These are phyloP conservation scores for Suhomyces sp. DNA, from an alignment of 805 yeast genomes.

Conservation along the genomic window DNA sequence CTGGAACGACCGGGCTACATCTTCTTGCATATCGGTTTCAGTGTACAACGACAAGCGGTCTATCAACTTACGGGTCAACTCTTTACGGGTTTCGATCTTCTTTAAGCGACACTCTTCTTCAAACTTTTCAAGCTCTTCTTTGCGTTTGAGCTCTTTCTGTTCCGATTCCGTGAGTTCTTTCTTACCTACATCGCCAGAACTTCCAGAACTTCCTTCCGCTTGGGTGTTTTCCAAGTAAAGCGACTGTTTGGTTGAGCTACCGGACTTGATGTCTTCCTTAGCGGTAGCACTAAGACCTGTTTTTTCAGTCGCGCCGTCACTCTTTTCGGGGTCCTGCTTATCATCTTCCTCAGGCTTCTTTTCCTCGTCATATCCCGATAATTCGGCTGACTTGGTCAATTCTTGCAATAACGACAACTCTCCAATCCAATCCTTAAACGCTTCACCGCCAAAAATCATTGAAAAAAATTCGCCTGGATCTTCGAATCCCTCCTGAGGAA, in stretches of 20 bases:
- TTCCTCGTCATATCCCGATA: constrained; percentile 37
- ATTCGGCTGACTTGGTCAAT: constrained; percentile 41
- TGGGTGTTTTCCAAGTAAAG: constrained; percentile 14
- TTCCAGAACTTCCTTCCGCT: background rate
- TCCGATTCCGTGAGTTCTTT: constrained; percentile 34
- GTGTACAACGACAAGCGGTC: constrained; percentile 43
- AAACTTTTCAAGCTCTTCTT: constrained; percentile 55
- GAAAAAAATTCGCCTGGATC: constrained; percentile 64
- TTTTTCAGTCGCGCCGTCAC: constrained; percentile 2
- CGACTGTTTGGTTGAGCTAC: no score
- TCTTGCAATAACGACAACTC: constrained; percentile 46
- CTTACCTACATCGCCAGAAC: constrained; percentile 9
- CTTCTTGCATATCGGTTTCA: constrained; percentile 43
- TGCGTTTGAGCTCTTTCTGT: constrained; percentile 44
- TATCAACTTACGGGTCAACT: constrained; percentile 55
- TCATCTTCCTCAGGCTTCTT: constrained; percentile 25
- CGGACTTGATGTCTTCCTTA: background rate
- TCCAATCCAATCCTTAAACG: constrained; percentile 59
- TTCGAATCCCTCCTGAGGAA: constrained; percentile 69
- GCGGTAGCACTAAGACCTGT: background rate
- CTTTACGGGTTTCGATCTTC: constrained; percentile 62
- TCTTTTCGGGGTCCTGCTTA: constrained; percentile 23
- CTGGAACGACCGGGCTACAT: constrained; percentile 49
- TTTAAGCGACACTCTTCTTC: constrained; percentile 76
- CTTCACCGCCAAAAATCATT: constrained; percentile 84